Evolutionary conservation across 768 basidiomycete species (phyloP), one percentile per base, ranked within the genome.

Genomic region (Sistotremastrum niveocremeum): DNA sequence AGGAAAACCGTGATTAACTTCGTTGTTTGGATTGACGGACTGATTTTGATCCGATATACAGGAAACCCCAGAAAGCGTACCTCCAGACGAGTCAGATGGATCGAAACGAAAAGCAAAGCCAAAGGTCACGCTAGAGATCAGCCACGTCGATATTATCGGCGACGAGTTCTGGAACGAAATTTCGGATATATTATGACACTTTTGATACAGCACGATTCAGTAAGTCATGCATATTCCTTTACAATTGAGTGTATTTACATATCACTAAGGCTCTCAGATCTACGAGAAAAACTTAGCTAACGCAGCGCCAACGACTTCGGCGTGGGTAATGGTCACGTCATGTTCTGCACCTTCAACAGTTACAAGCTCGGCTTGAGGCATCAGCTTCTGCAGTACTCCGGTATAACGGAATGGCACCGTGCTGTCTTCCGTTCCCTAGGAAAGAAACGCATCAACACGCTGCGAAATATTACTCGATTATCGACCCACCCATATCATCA

Each of bases 81-180:
- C 37, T 9, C 30, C 44, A 32, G 34, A 41, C 39, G 20, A 46
- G 35, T 37, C 42, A 31, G 50, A 48, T 41, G 37, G 51, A 42
- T 48, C 9, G 49, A 65, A 61, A 51, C 63, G 58, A 49, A 62
- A 64, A 49, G 49, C 49, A 34, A 67, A 65, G 46, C 48, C 60
- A 7, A 60, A 56, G 49, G 75, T 66, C 28, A 67, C 55, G 55
- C 65, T 88, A 41, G 69, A 67, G 4, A 65, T 89, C 1, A 52
- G 80, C 29, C 87, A 94, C 52, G 85, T 80, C 58, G 90, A 94
- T 63, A 73, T 94, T 48, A 90, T 94, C 49, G 70, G 72, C 45
- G 77, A 85, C 45, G 73, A 69, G 1, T 93, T 94, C 62, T 95
- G 91, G 91, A 58, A 69, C 5, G 64, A 67, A 31, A 62, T 81